A percentile compares a stretch with the other conserved stretches of the same genome.
Evolutionary conservation across 352 stramenopile genomes (phyloP).

Genomic region (Phytophthora foliorum): DNA sequence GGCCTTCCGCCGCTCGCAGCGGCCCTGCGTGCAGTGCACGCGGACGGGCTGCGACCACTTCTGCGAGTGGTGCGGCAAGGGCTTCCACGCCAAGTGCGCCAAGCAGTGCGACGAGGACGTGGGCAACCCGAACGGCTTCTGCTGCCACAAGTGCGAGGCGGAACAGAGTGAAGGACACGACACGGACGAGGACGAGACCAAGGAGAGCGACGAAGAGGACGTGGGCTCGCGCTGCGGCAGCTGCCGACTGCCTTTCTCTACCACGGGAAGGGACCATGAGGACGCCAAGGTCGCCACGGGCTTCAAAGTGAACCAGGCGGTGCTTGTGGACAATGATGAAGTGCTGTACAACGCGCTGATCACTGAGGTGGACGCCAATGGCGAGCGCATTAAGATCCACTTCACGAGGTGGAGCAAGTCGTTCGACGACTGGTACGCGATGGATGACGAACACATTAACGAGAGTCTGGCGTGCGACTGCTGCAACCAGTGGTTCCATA

Average conservation of each 20-base stretch:
- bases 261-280: conserved; percentile 38
- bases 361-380: conserved; percentile 76
- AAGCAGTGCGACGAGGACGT: conserved; percentile 62
- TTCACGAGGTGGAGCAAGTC: conserved; percentile 90
- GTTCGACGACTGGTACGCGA: conserved; percentile 91
- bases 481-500: conserved; percentile 92
- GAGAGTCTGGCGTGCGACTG: conserved; percentile 90
- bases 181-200: conserved; percentile 57
- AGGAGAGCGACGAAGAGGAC: conserved; percentile 55
- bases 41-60: conserved; percentile 78
- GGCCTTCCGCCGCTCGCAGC: conserved; percentile 68
- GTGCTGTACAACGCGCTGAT: conserved; percentile 91
- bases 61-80: conserved; percentile 88
- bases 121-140: conserved; percentile 66
- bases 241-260: conserved; percentile 67
- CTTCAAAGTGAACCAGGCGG: conserved; percentile 86
- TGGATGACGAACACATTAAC: conserved; percentile 92
- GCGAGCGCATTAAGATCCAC: conserved; percentile 89
- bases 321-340: conserved; percentile 88
- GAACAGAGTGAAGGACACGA: conserved; percentile 70
- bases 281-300: conserved; percentile 31
- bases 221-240: conserved; percentile 74
- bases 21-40: conserved; percentile 74
- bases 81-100: conserved; percentile 83
- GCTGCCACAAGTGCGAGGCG: conserved; percentile 75